Base-by-base conservation (phyloP, 2,329 filamentous ascomycete species). In the Diaporthe helianthi region DNA sequence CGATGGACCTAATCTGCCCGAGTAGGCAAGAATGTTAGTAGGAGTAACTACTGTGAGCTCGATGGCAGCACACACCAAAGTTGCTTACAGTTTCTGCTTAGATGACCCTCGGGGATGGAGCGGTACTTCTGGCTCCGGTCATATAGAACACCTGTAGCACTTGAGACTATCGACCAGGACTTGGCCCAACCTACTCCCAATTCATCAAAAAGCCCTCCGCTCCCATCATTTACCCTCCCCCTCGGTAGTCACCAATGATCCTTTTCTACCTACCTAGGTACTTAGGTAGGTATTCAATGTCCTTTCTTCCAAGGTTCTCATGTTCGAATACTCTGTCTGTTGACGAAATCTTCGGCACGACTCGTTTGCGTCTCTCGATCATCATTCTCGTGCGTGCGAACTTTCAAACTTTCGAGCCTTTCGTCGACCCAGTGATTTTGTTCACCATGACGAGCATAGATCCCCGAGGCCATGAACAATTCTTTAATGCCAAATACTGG, bases 111-210 rank as follows among this genome's bases (percentile, higher is more conserved):
- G n/a, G n/a, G n/a, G n/a, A 24, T 26, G 44, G 44, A 1, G n/a
- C 58, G 58, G 58, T 46, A 19, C 29, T 36, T 22, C n/a, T 63
- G 12, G 44, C 29, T 63, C 58, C 58, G 58, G 44, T 49, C 2
- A 49, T 49, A 33, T 63, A 36, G 2, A 15, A 17, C 15, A 49
- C n/a, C n/a, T n/a, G n/a, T n/a, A n/a, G n/a, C n/a, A n/a, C n/a
- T n/a, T n/a, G n/a, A n/a, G n/a, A n/a, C n/a, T n/a, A 49, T 63
- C 19, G 49, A 10, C 41, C n/a, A 26, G 36, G 58, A 49, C 58
- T 63, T 63, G 58, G 58, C 58, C 17, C 7, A 24, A 8, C 58
- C 26, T 19, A 36, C 58, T 49, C 58, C 44, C 49, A 63, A 26
- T 63, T 4, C 29, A 63, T 63, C 58, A 63, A 63, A 63, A 63